A percentile compares a stretch with the other conserved stretches of the same genome.
Evolutionary conservation across 2,329 filamentous ascomycete species (phyloP).

Genomic region (Trichoderma breve): DNA sequence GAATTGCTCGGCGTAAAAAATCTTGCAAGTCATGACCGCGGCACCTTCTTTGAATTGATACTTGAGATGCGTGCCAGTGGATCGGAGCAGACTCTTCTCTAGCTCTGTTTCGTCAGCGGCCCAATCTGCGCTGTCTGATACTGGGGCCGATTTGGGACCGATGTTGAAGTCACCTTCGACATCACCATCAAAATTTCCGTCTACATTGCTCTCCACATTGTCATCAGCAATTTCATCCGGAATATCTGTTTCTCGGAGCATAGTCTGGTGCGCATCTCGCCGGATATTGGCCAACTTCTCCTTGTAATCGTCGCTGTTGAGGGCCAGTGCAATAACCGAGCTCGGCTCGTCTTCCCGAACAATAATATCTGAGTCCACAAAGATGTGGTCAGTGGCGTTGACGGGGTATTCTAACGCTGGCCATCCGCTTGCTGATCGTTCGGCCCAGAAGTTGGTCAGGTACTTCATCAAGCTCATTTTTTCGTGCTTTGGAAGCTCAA

Average conservation of each 20-base stretch:
- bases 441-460: slow-evolving; percentile 96
- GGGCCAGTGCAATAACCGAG: slow-evolving; percentile 88
- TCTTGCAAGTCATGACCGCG: slow-evolving; percentile 96
- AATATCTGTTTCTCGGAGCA: slow-evolving; percentile 38
- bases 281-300: slow-evolving; percentile 71
- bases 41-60: slow-evolving; percentile 93
- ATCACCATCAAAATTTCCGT: slow-evolving; percentile 39
- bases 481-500: slow-evolving; percentile 87
- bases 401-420: slow-evolving; percentile 88
- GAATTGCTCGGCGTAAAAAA: slow-evolving; percentile 98
- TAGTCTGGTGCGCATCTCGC: slow-evolving; percentile 45
- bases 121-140: slow-evolving; percentile 39
- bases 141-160: slow-evolving; percentile 32
- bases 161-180: slow-evolving; percentile 30
- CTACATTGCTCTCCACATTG: slow-evolving; percentile 43
- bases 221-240: slow-evolving; percentile 20
- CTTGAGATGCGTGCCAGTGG: slow-evolving; percentile 88
- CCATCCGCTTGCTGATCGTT: slow-evolving; percentile 95
- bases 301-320: slow-evolving; percentile 85
- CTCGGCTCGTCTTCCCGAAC: slow-evolving; percentile 96
- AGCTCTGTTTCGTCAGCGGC: slow-evolving; percentile 66
- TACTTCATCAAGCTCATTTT: slow-evolving; percentile 93
- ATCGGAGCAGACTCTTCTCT: slow-evolving; percentile 78
- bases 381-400: slow-evolving; percentile 85
- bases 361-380: slow-evolving; percentile 94